A percentile compares a stretch with the other conserved stretches of the same genome.
Evolutionary conservation across 352 stramenopile genomes (phyloP).

Genomic region (Pilasporangium apinafurcum): DNA sequence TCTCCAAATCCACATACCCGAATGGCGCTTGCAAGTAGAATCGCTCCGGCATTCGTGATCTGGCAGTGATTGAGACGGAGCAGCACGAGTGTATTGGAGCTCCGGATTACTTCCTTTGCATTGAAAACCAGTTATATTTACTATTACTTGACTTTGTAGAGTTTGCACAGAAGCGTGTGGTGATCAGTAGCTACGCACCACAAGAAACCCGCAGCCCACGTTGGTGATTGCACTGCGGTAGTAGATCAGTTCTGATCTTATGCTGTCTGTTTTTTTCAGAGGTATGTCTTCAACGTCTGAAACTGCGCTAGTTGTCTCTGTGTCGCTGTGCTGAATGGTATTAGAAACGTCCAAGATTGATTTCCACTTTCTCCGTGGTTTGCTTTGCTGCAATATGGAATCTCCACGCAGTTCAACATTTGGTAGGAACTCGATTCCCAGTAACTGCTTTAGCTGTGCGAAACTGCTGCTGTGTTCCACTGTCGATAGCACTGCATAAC

Average conservation of each 20-base stretch:
- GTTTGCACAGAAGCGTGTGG: neutral
- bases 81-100: slow-evolving; percentile 6
- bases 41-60: slow-evolving; percentile 30
- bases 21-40: slow-evolving; percentile 31
- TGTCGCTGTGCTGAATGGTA: too few species aligned
- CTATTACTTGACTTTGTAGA: too few species aligned
- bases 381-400: neutral
- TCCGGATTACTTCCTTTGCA: slow-evolving; percentile 14
- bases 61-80: slow-evolving; percentile 34
- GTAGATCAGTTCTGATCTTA: slow-evolving; percentile 5
- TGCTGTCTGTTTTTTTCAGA: neutral
- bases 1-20: slow-evolving; percentile 8
- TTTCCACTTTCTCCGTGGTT: neutral
- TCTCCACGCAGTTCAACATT: neutral
- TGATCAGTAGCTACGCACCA: slow-evolving; percentile 2
- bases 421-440: neutral
- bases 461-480: neutral
- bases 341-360: neutral
- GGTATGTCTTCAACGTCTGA: neutral
- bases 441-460: slow-evolving; percentile 2
- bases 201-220: slow-evolving; percentile 13
- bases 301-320: neutral
- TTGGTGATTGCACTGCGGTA: slow-evolving; percentile 14
- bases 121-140: neutral
- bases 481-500: slow-evolving; percentile 2